Conservation (phyloP, 2,329 filamentous ascomycete genomes). For the Aspergillus sp. region DNA sequence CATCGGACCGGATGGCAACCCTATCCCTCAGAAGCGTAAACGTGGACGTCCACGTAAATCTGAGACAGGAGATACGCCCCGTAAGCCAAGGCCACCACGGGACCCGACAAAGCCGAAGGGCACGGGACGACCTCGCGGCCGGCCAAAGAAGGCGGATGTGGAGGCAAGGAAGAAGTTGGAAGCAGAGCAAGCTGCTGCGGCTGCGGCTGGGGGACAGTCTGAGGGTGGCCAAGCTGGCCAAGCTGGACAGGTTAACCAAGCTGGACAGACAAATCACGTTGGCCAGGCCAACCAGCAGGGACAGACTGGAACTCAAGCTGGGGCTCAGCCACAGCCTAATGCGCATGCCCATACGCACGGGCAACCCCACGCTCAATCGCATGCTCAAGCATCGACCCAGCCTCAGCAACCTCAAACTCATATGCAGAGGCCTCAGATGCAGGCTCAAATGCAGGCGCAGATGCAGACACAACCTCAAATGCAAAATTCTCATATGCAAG, state of each 20-base stretch:
- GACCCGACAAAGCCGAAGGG: conserved; percentile 22
- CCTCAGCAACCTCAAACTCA: neutral
- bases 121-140: conserved; percentile 34
- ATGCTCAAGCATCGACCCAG: neutral
- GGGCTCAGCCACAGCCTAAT: neutral
- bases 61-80: conserved; percentile 19
- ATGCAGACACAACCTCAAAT: neutral
- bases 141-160: conserved; percentile 35
- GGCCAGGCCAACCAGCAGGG: neutral
- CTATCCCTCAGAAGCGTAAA: conserved; percentile 22
- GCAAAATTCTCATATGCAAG: neutral
- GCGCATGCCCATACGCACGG: neutral
- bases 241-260: neutral
- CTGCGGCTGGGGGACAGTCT: conserved; percentile 8
- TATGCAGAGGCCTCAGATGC: neutral
- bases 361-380: neutral
- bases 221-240: neutral
- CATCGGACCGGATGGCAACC: conserved; percentile 18
- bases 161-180: conserved; percentile 24
- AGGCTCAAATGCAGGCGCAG: conserved; percentile 3
- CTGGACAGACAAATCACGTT: neutral
- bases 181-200: conserved; percentile 16
- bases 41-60: conserved; percentile 27
- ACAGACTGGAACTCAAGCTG: neutral
- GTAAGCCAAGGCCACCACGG: conserved; percentile 24